A percentile compares a stretch with the other conserved stretches of the same genome.
These are phyloP conservation scores for Trifolium dubium DNA, from an alignment of 306 rosid species.

Conservation along the genomic window DNA sequence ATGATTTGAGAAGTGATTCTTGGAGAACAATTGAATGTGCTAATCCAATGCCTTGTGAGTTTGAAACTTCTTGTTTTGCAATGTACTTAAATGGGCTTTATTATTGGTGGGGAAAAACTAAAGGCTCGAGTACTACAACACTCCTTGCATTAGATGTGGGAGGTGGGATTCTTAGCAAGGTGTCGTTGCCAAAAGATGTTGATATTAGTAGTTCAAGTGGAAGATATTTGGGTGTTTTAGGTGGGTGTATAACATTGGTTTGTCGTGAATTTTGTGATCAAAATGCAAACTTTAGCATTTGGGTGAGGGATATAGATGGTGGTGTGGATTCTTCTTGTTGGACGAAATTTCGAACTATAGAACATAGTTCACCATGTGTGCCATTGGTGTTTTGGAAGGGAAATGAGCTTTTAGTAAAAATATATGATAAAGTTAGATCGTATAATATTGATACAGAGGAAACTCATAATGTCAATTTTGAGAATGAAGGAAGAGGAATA, in stretches of 20 bases:
- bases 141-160: constrained; percentile 16
- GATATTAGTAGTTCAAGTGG: constrained; percentile 17
- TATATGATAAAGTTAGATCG: constrained; percentile 11
- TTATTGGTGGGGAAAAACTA: constrained; percentile 8
- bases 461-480: neutral
- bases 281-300: constrained; percentile 8
- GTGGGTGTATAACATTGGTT: neutral
- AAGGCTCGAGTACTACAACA: neutral
- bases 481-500: neutral
- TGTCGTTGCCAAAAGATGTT: neutral
- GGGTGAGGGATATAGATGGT: neutral
- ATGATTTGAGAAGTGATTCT: neutral
- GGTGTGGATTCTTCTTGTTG: neutral
- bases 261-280: neutral
- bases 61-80: constrained; percentile 14
- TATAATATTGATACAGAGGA: neutral
- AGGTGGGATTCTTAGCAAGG: neutral
- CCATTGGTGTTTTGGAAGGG: neutral
- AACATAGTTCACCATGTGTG: neutral
- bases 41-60: neutral
- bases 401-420: constrained; percentile 15
- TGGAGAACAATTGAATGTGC: constrained; percentile 13
- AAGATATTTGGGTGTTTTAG: constrained; percentile 11
- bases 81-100: constrained; percentile 1
- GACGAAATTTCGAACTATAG: constrained; percentile 5